Base-by-base conservation (phyloP, 495 filamentous ascomycete species). In the Neohortaea acidophila region DNA sequence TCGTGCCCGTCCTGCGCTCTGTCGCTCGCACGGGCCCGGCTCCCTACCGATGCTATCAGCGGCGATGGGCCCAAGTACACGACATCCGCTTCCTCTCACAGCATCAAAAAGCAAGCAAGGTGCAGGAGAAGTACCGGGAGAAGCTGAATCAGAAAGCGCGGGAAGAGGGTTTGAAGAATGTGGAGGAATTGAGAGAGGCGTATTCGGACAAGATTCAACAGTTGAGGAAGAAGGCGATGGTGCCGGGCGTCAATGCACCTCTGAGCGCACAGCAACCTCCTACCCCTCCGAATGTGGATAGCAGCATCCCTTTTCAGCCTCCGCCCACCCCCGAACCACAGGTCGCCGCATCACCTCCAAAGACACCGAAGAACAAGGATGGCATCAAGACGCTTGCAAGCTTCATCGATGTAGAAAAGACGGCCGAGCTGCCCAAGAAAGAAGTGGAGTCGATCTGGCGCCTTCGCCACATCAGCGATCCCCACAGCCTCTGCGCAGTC, bases 391-490 rank as follows among this genome's bases (percentile, higher is more conserved):
- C 79, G 0, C 77, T 97, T 31, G 73, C 73, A 48, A 70, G 76
- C 36, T 94, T 77, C 64, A 67, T 97, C 44, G 81, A 94, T 56
- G 62, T 94, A 33, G 60, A 72, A 33, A 94, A 92, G 53, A 74
- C 77, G 28, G 61, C 63, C 33, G 48, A 57, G 21, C 78, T 94
- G 13, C 82, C 87, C 0, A 48, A 66, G n/a, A 74, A 77, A 49
- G 84, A 96, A 53, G 79, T 96, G 39, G 73, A 84, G 52, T 70
- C 76, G 19, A 69, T 94, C 51, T 97, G 89, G 89, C 81, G 85
- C 1, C 71, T 89, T n/a, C 80, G 81, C 14, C 84, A 94, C 61
- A 73, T 81, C 22, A 54, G 64, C 2, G 70, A 75, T 41, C 55
- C 74, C 0, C 59, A 69, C 46, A 81, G 81, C 20, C 74, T 97